Conservation (phyloP, 2,329 filamentous ascomycete species). For the Thyridium curvatum region DNA sequence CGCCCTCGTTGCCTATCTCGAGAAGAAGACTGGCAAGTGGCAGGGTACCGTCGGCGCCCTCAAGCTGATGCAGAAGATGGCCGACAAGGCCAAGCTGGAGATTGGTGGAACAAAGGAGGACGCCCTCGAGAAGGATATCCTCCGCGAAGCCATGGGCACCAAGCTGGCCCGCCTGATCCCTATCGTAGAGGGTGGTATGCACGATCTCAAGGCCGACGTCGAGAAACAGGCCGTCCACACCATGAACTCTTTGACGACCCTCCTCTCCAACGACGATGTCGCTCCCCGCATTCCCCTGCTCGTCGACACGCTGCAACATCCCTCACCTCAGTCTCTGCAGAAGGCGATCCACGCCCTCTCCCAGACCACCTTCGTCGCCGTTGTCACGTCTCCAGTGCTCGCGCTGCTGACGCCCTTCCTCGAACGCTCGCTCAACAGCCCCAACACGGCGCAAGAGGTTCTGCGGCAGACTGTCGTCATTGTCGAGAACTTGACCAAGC, state of each 20-base stretch:
- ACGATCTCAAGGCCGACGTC: slow-evolving; percentile 87
- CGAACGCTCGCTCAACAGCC: slow-evolving; percentile 88
- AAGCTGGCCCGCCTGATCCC: slow-evolving; percentile 84
- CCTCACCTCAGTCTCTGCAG: slow-evolving; percentile 78
- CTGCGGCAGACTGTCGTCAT: slow-evolving; percentile 94
- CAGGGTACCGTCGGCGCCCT: slow-evolving; percentile 88
- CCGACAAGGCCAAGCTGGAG: slow-evolving; percentile 85
- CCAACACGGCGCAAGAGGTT: slow-evolving; percentile 86
- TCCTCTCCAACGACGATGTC: slow-evolving; percentile 96
- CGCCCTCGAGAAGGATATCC: slow-evolving; percentile 78
- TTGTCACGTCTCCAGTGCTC: slow-evolving; percentile 91
- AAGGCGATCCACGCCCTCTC: slow-evolving; percentile 96
- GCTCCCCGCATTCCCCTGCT: slow-evolving; percentile 85
- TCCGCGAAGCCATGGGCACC: slow-evolving; percentile 85
- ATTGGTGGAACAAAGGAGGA: slow-evolving; percentile 74
- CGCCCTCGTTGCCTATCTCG: slow-evolving; percentile 66
- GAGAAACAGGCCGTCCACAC: slow-evolving; percentile 86
- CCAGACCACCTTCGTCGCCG: slow-evolving; percentile 95
- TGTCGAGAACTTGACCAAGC: slow-evolving; percentile 94
- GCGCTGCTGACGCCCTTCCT: slow-evolving; percentile 91
- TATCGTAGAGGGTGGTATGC: slow-evolving; percentile 87
- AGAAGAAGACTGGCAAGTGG: slow-evolving; percentile 88
- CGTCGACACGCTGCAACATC: slow-evolving; percentile 92
- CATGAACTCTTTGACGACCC: slow-evolving; percentile 83
- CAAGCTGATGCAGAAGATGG: slow-evolving; percentile 84